Evolutionary conservation across 1,284 basidiomycete genomes (phyloP).

Genomic region (Entoloma clypeatum): DNA sequence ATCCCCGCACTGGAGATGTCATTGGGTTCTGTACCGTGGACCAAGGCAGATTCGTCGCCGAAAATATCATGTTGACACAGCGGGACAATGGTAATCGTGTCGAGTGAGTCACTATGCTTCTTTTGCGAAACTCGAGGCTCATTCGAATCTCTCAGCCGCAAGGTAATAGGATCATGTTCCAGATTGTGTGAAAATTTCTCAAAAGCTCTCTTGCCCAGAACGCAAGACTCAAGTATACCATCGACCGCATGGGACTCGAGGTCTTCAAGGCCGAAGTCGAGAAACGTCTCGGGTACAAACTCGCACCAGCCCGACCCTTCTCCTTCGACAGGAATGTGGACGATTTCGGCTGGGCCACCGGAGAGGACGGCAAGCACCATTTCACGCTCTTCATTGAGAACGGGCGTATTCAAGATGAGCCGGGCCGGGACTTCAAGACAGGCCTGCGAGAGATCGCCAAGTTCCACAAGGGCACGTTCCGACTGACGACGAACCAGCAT

Average conservation of each 20-base stretch:
- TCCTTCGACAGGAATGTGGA: constrained; percentile 90
- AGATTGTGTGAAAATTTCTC: constrained; percentile 1
- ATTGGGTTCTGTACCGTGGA: constrained; percentile 93
- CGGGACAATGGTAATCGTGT: constrained; percentile 94
- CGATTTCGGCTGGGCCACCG: constrained; percentile 90
- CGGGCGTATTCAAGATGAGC: constrained; percentile 92
- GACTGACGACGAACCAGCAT: constrained; percentile 95
- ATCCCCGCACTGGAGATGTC: constrained; percentile 85
- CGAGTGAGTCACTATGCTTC: constrained; percentile 53
- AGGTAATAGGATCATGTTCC: constrained; percentile 30
- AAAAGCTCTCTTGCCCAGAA: constrained; percentile 44
- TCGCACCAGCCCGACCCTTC: constrained; percentile 74
- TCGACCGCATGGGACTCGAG: constrained; percentile 90
- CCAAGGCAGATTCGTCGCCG: constrained; percentile 84
- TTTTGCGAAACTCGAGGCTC: constrained; percentile 11
- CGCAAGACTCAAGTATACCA: constrained; percentile 94
- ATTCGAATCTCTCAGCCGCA: constrained; percentile 37
- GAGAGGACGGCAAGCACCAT: constrained; percentile 87
- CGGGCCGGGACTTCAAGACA: constrained; percentile 88
- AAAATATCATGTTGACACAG: constrained; percentile 92
- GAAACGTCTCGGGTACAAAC: constrained; percentile 77
- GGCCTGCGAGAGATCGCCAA: constrained; percentile 91
- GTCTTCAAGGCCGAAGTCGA: constrained; percentile 90
- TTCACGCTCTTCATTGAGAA: constrained; percentile 98
- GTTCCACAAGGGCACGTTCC: constrained; percentile 91